phyloP scores from a whole-genome alignment of 805 yeast species.

The Cyberlindnera mrakii region DNA sequence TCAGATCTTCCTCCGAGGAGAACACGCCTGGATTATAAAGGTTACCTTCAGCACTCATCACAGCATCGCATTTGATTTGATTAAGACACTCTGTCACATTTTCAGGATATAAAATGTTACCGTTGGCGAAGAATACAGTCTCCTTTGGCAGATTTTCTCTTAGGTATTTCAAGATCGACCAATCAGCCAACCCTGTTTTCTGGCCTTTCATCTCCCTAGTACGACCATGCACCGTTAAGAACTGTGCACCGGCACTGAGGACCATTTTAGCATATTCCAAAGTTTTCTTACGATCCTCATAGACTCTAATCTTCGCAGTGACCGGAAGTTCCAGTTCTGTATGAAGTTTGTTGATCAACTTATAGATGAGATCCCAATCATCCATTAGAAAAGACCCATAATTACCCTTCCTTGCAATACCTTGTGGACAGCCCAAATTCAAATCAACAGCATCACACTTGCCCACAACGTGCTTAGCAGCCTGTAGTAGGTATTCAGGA shows the following conservation, averaged over 20 bases:
- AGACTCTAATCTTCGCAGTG: conserved; percentile 92
- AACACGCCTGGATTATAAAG: conserved; percentile 91
- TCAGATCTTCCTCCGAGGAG: conserved; percentile 43
- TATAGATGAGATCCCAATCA: conserved; percentile 81
- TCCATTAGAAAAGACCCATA: conserved; percentile 97
- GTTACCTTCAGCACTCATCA: conserved; percentile 97
- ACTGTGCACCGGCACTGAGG: conserved; percentile 89
- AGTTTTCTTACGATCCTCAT: conserved; percentile 76
- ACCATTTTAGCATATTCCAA: conserved; percentile 86
- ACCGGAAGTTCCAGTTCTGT: conserved; percentile 76
- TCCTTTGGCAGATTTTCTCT: conserved; percentile 72
- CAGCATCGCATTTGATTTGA: conserved; percentile 72
- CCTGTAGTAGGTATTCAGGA: conserved; percentile 72
- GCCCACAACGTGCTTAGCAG: conserved; percentile 76
- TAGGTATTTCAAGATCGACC: conserved; percentile 71
- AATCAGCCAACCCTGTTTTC: conserved; percentile 90
- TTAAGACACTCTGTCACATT: conserved; percentile 69
- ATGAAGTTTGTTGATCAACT: conserved; percentile 68
- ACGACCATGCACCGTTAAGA: conserved; percentile 90
- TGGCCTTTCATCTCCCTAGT: conserved; percentile 98
- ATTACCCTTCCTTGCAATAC: conserved; percentile 90
- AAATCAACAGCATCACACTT: conserved; percentile 94
- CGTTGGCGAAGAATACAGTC: conserved; percentile 90
- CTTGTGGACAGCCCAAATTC: conserved; percentile 97
- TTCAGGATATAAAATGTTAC: conserved; percentile 86